phyloP scores from a whole-genome alignment of 192 early-diverging fungal species.

The Linnemannia elongata region DNA sequence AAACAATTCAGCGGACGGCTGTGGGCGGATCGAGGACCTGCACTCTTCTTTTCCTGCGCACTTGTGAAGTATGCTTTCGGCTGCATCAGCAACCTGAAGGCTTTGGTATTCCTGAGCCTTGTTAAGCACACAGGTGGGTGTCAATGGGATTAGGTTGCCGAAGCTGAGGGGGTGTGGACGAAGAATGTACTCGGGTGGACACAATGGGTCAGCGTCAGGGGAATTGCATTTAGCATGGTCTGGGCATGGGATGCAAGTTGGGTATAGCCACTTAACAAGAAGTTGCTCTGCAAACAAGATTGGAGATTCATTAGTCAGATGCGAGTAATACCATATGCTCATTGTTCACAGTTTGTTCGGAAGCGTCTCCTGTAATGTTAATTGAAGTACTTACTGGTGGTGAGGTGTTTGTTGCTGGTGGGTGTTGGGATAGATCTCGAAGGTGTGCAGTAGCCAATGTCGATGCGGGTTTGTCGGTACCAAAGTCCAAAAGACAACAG shows the following conservation, averaged over 20 bases:
- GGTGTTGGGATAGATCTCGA: not conserved
- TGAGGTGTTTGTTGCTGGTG: not conserved
- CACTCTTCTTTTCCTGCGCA: conserved; percentile 41
- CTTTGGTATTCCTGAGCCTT: conserved; percentile 41
- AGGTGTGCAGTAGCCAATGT: conserved; percentile 37
- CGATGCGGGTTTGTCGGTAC: conserved; percentile 45
- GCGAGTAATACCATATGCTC: not conserved
- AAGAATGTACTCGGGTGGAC: conserved; percentile 38
- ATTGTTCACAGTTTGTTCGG: not conserved
- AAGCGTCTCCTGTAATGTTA: too few species aligned
- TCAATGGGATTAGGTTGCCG: conserved; percentile 40
- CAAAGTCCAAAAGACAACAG: conserved; percentile 30
- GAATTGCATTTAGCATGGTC: conserved; percentile 37
- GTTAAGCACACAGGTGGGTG: conserved; percentile 44
- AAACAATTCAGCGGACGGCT: conserved; percentile 9
- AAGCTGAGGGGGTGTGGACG: conserved; percentile 41
- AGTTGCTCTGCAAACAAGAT: not conserved
- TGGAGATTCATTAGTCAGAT: not conserved
- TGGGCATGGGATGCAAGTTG: conserved; percentile 59
- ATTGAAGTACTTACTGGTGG: not conserved
- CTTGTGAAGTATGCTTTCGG: conserved; percentile 31
- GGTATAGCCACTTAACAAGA: conserved; percentile 29
- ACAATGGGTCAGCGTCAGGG: conserved; percentile 10
- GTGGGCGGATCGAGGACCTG: conserved; percentile 13
- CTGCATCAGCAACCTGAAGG: conserved; percentile 36